Conservation (phyloP, 805 yeast species). For the Wickerhamomyces tratensis region DNA sequence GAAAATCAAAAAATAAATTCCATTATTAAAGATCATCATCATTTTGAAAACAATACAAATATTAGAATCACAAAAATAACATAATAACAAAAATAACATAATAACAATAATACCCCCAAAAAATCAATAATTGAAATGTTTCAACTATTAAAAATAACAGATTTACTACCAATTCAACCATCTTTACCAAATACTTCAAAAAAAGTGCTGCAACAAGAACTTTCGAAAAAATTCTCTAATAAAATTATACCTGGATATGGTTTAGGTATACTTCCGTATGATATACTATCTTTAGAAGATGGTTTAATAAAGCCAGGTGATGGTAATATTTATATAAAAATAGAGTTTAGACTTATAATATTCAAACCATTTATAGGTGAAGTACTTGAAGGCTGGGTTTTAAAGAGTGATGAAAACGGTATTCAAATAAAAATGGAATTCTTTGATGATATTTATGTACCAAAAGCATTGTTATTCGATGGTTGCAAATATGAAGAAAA, state of each 20-base stretch:
- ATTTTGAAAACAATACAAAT: too few relatives aligned
- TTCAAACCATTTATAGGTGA: conserved; percentile 96
- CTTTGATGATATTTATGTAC: conserved; percentile 88
- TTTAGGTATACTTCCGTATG: conserved; percentile 77
- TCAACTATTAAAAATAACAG: background rate
- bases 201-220: conserved; percentile 67
- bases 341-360: conserved; percentile 63
- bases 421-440: conserved; percentile 75
- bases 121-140: background rate
- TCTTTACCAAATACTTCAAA: conserved; percentile 22
- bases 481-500: conserved; percentile 67
- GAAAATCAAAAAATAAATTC: too few relatives aligned
- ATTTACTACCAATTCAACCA: background rate
- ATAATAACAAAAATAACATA: too few relatives aligned
- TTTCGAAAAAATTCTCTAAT: conserved; percentile 79
- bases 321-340: conserved; percentile 77
- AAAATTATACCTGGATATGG: conserved; percentile 81
- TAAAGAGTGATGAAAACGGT: conserved; percentile 82
- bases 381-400: conserved; percentile 85
- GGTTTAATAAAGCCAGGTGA: conserved; percentile 92
- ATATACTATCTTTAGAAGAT: conserved; percentile 70
- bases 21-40: too few relatives aligned
- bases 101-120: too few relatives aligned
- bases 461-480: conserved; percentile 75
- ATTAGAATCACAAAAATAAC: too few relatives aligned